phyloP scores from a whole-genome alignment of 2,329 filamentous ascomycete species.

The Monilinia laxa region DNA sequence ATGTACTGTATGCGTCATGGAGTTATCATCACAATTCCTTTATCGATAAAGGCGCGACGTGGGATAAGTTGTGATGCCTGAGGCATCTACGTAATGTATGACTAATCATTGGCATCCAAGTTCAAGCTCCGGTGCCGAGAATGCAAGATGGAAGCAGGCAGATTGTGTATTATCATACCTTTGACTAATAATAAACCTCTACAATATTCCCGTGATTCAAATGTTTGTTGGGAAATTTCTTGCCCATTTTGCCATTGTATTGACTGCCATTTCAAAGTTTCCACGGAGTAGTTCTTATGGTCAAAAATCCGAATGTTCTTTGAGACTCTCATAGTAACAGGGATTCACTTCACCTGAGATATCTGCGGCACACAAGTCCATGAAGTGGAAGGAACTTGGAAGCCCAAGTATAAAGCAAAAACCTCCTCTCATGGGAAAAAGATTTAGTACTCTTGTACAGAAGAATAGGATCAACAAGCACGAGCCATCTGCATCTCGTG shows the following conservation, averaged over 20 bases:
- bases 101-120: not conserved
- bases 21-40: not conserved
- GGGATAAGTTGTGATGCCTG: not conserved
- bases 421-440: not conserved
- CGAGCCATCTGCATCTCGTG: conserved; percentile 20
- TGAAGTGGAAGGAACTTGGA: conserved; percentile 7
- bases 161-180: no score
- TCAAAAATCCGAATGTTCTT: not conserved
- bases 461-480: conserved; percentile 18
- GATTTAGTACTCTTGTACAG: not conserved
- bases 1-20: not conserved
- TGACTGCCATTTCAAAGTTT: not conserved
- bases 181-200: no score
- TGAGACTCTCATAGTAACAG: not conserved
- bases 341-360: not conserved
- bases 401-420: conserved; percentile 12
- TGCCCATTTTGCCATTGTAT: no score
- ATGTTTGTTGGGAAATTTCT: no score
- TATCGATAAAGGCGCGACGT: conserved; percentile 17
- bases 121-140: not conserved
- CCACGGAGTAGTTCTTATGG: not conserved
- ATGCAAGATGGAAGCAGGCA: not conserved
- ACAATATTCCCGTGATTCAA: no score
- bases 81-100: not conserved
- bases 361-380: not conserved